Evolutionary conservation across 352 stramenopile genomes (phyloP), one percentile per base, ranked within the genome.

Genomic region (Phytophthora meadii): DNA sequence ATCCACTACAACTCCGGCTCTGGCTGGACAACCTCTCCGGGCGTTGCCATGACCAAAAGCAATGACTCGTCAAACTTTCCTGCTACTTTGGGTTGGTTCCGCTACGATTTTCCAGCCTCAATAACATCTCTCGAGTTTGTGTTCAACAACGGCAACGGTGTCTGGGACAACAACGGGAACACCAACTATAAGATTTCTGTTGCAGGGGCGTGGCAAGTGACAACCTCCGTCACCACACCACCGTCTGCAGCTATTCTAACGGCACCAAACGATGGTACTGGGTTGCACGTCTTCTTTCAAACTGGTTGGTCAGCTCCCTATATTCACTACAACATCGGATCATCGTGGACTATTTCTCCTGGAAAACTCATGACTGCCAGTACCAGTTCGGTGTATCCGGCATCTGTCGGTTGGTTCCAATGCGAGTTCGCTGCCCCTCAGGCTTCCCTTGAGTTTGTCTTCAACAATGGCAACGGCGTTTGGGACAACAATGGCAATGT

Each of bases 1-100:
- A 84, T 87, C 40, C 69, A 88, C 61, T 88, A 82, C 72, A 82
- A 72, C 40, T 28, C 64, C 1, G 74, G 75, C n/a, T 68, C 57
- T 4, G 65, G 58, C 5, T 83, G 73, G 65, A 79, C 64, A 14
- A 73, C 66, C 5, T 76, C 67, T 5, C 75, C 75, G n/a, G 72
- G 71, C 12, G 7, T 58, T 30, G 53, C 48, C 48, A 65, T 77
- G 65, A 54, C 61, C 30, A 64, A 65, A 42, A 71, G 67, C 46
- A 68, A 46, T 6, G 56, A 61, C 46, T 56, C 61, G 22, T 54
- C 45, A 12, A 72, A 69, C 30, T 76, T 72, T 19, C 68, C 68
- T 4, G 37, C 50, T 34, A 44, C 46, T 25, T 22, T 70, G 17
- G 68, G 68, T 36, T 76, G 68, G 68, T 76, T 69, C 34, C 56